Evolutionary conservation across 805 yeast genomes (phyloP), one percentile per base, ranked within the genome.

Genomic region (Isabelozyma pseudorhagii): DNA sequence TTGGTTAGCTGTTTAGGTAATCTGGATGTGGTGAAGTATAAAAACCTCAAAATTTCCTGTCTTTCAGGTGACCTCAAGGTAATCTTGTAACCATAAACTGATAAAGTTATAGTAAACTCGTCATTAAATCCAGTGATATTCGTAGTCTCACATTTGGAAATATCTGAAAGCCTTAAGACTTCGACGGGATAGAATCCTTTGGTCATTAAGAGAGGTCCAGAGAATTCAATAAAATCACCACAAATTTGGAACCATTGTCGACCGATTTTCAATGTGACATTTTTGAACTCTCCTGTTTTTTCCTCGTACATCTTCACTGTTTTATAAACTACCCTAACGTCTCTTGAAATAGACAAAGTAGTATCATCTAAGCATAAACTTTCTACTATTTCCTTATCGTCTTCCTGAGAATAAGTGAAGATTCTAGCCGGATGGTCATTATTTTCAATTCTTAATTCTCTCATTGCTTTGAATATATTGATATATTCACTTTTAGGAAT

Each of bases 221-320:
- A 50, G 4, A 50, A 46, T 5, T 58, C 52, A 18, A 49, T 44
- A 6, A 66, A 65, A 25, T 59, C 66, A 4, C 60, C 55, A 50
- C 70, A 71, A 5, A 87, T 66, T 60, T 87, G 92, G 42, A 89
- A 59, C 67, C 74, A 85, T 56, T 81, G 82, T 49, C 86, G 78
- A 7, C 96, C 96, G 47, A 89, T 77, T 56, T 81, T 83, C 51
- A 89, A 50, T 0, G 81, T 77, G 3, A 85, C 85, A 1, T 89
- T 85, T 15, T 78, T 69, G 54, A 80, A 82, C 34, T 79, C 68
- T n/a, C 77, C 75, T 14, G 72, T 68, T 1, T 66, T 68, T 4
- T 68, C 68, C 49, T 83, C 81, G 59, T 72, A 85, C 8, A 82
- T 55, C 6, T 79, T 74, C 27, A 71, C 72, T 44, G 67, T 55